phyloP scores from a whole-genome alignment of 441 rosid species.

The Euphorbia celastroides region DNA sequence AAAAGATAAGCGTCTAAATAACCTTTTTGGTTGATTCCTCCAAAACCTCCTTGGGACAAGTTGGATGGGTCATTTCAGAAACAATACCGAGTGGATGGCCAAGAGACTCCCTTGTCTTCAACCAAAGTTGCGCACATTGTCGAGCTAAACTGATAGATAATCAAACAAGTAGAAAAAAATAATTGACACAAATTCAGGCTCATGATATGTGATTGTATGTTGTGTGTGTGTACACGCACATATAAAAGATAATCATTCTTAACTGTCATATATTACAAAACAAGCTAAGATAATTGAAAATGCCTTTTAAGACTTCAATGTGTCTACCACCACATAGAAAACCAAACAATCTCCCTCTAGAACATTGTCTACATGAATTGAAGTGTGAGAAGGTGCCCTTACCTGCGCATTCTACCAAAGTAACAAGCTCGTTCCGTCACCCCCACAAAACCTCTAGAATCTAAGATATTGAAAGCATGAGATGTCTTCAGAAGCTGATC shows the following conservation, averaged over 20 bases:
- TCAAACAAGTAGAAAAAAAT: slow-evolving; percentile 16
- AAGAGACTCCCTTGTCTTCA: slow-evolving; percentile 85
- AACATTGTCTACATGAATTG: not conserved
- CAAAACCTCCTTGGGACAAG: slow-evolving; percentile 44
- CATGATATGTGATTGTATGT: no score
- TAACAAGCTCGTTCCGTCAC: slow-evolving; percentile 97
- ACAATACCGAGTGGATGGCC: slow-evolving; percentile 88
- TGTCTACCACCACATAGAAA: not conserved
- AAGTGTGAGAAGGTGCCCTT: slow-evolving; percentile 23
- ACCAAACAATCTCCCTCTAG: not conserved
- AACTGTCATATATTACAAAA: not conserved
- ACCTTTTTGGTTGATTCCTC: slow-evolving; percentile 57
- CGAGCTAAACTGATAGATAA: slow-evolving; percentile 83
- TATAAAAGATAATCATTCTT: no score
- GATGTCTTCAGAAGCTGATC: slow-evolving; percentile 97
- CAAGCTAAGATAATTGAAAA: not conserved
- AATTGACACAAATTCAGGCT: not conserved
- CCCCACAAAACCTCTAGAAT: slow-evolving; percentile 90
- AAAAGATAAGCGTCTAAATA: slow-evolving; percentile 8
- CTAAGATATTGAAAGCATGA: slow-evolving; percentile 87
- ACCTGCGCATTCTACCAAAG: slow-evolving; percentile 97
- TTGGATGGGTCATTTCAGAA: slow-evolving; percentile 43
- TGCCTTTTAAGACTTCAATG: not conserved
- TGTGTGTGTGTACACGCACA: no score
- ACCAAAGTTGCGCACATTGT: slow-evolving; percentile 90